Base-by-base conservation (phyloP, 257 asterid genomes). In the Petunia secreta region DNA sequence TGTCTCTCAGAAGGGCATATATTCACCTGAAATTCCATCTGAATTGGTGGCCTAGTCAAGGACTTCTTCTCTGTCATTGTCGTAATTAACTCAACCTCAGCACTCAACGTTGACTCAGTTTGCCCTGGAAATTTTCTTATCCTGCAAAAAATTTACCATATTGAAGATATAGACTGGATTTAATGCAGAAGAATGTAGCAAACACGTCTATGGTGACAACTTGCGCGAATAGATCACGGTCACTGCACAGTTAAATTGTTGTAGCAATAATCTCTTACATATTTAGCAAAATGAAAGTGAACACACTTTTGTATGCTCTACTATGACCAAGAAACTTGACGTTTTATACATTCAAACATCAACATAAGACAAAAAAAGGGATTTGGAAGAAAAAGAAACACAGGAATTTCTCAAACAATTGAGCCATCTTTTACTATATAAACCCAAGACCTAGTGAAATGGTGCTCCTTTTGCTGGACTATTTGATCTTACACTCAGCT, bases 91-190 rank as follows among this genome's bases (percentile, higher is more conserved):
- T 96, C 99, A 77, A 96, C 92, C 84, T 96, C 99, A 79, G 99
- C 99, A 84, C 99, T 96, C 90, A 96, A 82, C 60, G 99, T 96
- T 54, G 99, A 92, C 83, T 96, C 99, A 81, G 99, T 96, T 89
- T 96, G 99, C 65, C 99, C 99, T 4, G 99, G 99, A 82, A 96
- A 96, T 88, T 96, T 96, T 86, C 95, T 87, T 86, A 96, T 96
- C 95, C 99, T 96, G 94, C 79, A 86, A 79, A 64, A 39, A 79
- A 63, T 71, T 48, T 25, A 0, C 43, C 77, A 11, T 71, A 50
- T 34, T 71, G 60, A 71, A 71, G 10, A 71, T 48, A 71, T 40
- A 48, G 34, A 48, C 44, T 48, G 48, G 44, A 39, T 1, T 11
- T 71, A 71, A 34, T 48, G 77, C 44, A 71, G 60, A 71, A 48